Evolutionary conservation across 2,329 filamentous ascomycete genomes (phyloP), one percentile per base, ranked within the genome.

Genomic region (Neonectria sp.): DNA sequence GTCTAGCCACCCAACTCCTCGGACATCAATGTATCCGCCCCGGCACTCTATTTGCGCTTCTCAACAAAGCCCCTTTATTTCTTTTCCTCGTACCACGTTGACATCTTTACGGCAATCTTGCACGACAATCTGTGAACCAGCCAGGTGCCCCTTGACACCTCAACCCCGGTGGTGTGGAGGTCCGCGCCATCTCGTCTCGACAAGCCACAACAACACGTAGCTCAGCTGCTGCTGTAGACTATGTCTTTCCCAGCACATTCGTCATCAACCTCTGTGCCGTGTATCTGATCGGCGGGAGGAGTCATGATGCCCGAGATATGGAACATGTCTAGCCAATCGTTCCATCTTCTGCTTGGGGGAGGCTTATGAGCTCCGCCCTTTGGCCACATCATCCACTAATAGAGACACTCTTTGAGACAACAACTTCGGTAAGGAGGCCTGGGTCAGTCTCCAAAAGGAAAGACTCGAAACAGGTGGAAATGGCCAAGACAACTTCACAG

Each of bases 231-330:
- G 59, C 31, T 40, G 59, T 48, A 21, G 21, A 21, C 21, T 21
- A 24, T 46, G 51, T 62, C 59, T 62, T 48, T 21, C 37, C 31
- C 40, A 62, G 31, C 29, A 21, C 24, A 55, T 25, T 45, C 43
- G 27, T 48, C 21, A 55, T 62, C 51, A 15, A 33, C n/a, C 35
- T 40, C 15, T 62, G 6, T 27, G 49, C 49, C 21, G 27, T 33
- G 35, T 25, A 45, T 62, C 17, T 37, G 40, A 62, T 62, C 59
- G 15, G 29, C 59, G 51, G 46, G 59, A 61, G 49, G 59, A 40
- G 49, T 55, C 37, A 17, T 48, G 59, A 48, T 61, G 52, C 27
- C 45, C 51, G 21, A 61, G 27, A 55, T 55, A 8, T 35, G 51
- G 24, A 62, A 55, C 59, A 33, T 62, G 13, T 35, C 21, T 27